Conservation (phyloP, 2,329 filamentous ascomycete species). For the Chaetomium olivaceum region DNA sequence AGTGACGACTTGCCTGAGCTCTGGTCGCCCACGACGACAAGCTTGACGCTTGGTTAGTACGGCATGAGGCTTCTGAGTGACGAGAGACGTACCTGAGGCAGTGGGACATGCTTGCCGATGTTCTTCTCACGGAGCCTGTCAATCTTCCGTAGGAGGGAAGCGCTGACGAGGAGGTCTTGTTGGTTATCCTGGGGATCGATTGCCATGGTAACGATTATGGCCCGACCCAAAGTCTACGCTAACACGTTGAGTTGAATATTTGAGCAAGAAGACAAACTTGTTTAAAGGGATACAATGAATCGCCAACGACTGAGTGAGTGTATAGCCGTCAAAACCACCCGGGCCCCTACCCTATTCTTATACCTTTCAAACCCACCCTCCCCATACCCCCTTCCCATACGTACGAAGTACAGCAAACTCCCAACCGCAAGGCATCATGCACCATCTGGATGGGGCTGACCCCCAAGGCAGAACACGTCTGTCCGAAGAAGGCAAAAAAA, state of each 20-base stretch:
- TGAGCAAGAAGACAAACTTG: not conserved
- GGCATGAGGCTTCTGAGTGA: not conserved
- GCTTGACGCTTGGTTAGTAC: conserved; percentile 12
- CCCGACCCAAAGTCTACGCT: not conserved
- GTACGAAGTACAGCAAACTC: not conserved
- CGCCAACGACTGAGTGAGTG: not conserved
- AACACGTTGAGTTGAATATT: not conserved
- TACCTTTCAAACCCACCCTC: not conserved
- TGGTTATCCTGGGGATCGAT: not conserved
- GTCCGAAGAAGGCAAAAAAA: not conserved
- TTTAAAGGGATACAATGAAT: not conserved
- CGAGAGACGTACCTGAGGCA: conserved; percentile 29
- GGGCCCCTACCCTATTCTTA: not conserved
- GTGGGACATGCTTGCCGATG: conserved; percentile 30
- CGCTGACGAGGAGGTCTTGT: conserved; percentile 22
- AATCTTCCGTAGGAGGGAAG: conserved; percentile 34
- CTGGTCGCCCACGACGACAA: conserved; percentile 39
- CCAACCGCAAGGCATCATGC: not conserved
- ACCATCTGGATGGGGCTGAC: not conserved
- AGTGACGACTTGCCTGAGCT: conserved; percentile 40
- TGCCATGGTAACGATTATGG: not conserved
- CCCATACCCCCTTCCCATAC: not conserved
- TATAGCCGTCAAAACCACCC: not conserved
- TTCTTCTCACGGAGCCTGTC: conserved; percentile 36
- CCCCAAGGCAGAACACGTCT: not conserved